Conservation (phyloP, 331 rosid species). For the Quercus lobata region DNA sequence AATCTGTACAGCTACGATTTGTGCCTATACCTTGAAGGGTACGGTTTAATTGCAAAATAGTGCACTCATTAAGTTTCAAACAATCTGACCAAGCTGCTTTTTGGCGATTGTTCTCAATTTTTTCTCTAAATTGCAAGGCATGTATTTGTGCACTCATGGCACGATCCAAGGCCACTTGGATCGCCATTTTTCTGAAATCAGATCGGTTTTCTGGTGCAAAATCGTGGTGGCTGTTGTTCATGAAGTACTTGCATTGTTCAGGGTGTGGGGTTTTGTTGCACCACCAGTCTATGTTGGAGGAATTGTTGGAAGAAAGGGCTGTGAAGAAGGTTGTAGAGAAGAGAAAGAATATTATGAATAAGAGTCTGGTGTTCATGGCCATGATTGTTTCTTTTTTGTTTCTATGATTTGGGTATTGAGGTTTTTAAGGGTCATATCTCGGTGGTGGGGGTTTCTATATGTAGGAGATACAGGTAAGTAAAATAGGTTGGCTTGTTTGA, state of each 20-base stretch:
- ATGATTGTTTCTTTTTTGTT: constrained; percentile 11
- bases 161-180: constrained; percentile 48
- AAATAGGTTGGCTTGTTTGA: constrained; percentile 4
- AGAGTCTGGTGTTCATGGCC: constrained; percentile 16
- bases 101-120: constrained; percentile 20
- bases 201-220: constrained; percentile 35
- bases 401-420: constrained; percentile 19
- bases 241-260: constrained; percentile 46
- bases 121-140: constrained; percentile 8
- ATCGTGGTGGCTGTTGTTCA: constrained; percentile 27
- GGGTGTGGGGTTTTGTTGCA: constrained; percentile 85
- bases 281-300: constrained; percentile 50
- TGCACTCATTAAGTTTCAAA: constrained; percentile 54
- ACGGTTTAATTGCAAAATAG: constrained; percentile 54
- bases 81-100: constrained; percentile 54
- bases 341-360: constrained; percentile 18
- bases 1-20: constrained; percentile 25
- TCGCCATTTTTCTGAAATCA: constrained; percentile 40
- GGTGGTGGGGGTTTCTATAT: constrained; percentile 15
- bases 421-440: constrained; percentile 27
- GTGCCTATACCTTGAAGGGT: constrained; percentile 38
- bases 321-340: constrained; percentile 32
- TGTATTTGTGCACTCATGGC: constrained; percentile 23
- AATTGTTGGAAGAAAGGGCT: constrained; percentile 43
- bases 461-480: constrained; percentile 19